A percentile compares a stretch with the other conserved stretches of the same genome.
Evolutionary conservation across 2,329 filamentous ascomycete species (phyloP).

Genomic region (Lecanicillium sp.): DNA sequence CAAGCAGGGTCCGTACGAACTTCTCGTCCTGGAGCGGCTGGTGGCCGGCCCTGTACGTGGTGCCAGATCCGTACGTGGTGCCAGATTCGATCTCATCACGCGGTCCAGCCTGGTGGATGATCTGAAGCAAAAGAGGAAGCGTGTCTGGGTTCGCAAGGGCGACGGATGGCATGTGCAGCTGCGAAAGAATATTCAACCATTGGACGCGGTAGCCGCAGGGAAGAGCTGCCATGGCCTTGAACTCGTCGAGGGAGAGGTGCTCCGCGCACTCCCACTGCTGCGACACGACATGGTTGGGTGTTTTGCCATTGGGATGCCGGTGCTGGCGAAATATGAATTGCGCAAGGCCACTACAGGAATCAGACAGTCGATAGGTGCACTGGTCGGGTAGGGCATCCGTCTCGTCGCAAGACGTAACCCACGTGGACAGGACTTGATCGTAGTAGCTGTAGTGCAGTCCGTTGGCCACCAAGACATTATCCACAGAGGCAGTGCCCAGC

Average conservation of each 20-base stretch:
- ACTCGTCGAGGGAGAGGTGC: constrained; percentile 20
- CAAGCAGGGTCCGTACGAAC: background rate
- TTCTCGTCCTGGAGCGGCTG: background rate
- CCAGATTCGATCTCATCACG: too few species aligned
- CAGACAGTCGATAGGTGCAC: constrained; percentile 1
- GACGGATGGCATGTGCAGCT: constrained; percentile 1
- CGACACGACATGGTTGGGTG: background rate
- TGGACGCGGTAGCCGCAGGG: background rate
- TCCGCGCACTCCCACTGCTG: constrained; percentile 2
- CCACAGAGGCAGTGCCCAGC: background rate
- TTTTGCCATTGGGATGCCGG: background rate
- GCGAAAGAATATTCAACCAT: constrained; percentile 8
- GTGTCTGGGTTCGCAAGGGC: constrained; percentile 1
- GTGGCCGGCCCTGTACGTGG: background rate
- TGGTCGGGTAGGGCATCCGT: background rate
- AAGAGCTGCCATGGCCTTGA: background rate
- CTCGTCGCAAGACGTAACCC: background rate
- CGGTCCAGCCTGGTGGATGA: background rate
- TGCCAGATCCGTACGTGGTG: background rate
- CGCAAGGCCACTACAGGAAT: background rate
- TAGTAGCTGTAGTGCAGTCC: background rate
- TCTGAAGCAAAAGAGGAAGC: background rate
- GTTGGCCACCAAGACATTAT: background rate
- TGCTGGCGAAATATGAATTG: background rate
- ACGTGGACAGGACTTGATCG: background rate